A percentile compares a stretch with the other conserved stretches of the same genome.
Conservation (phyloP, 371 early-diverging fungal genomes). For the Circinella minor region DNA sequence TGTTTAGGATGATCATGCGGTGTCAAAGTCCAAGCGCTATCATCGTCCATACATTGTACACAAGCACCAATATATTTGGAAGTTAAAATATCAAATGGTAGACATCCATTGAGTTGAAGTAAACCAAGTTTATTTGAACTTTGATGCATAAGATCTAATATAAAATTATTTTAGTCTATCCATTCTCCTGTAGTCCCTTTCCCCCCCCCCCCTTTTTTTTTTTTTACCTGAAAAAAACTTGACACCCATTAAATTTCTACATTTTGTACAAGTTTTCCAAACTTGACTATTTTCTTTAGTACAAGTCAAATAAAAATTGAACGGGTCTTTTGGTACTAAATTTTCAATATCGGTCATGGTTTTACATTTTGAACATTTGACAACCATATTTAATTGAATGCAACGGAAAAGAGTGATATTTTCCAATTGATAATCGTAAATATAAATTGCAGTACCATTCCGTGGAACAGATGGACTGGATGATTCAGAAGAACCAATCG, state of each 20-base stretch:
- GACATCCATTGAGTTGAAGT: slow-evolving; percentile 73
- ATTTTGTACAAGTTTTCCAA: slow-evolving; percentile 73
- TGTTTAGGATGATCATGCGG: slow-evolving; percentile 39
- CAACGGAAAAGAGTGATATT: slow-evolving; percentile 71
- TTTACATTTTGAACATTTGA: slow-evolving; percentile 81
- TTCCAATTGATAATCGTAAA: slow-evolving; percentile 60
- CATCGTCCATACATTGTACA: slow-evolving; percentile 44
- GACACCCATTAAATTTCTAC: slow-evolving; percentile 65
- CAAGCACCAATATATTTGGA: slow-evolving; percentile 71
- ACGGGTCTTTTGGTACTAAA: slow-evolving; percentile 46
- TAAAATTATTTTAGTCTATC: background rate
- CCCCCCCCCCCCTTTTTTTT: no score
- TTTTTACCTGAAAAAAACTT: slow-evolving; percentile 34
- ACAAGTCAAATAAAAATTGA: background rate
- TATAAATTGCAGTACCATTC: slow-evolving; percentile 72
- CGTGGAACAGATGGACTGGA: slow-evolving; percentile 26
- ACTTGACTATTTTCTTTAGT: slow-evolving; percentile 33
- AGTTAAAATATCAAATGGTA: slow-evolving; percentile 71
- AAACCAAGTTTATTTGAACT: slow-evolving; percentile 67
- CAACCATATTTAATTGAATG: slow-evolving; percentile 59
- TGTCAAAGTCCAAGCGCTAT: slow-evolving; percentile 30
- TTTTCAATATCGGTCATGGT: slow-evolving; percentile 57
- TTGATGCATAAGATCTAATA: slow-evolving; percentile 60
- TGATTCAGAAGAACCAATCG: no score
- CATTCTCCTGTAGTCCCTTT: no score